These are phyloP conservation scores for Aspergillus glaucus DNA, from an alignment of 2,329 filamentous ascomycete genomes.

Conservation along the genomic window DNA sequence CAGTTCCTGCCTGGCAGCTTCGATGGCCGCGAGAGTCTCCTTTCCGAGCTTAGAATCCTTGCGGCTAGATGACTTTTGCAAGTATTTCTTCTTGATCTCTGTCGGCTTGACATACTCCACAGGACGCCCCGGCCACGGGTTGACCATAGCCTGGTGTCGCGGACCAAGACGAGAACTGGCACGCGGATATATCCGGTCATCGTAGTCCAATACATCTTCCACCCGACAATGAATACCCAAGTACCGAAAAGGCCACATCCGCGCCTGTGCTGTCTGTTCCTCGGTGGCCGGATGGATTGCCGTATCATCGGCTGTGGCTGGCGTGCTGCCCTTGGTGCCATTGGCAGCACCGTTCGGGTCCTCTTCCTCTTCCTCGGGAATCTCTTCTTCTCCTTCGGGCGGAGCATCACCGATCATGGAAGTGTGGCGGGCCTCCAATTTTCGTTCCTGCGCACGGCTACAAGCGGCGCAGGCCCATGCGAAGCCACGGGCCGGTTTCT, in stretches of 20 bases:
- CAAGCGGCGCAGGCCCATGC: constrained; percentile 97
- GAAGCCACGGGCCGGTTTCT: constrained; percentile 95
- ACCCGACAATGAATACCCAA: constrained; percentile 91
- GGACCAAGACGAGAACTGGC: constrained; percentile 89
- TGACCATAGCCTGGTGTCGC: constrained; percentile 81
- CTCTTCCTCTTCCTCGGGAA: constrained; percentile 68
- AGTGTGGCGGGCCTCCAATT: constrained; percentile 82
- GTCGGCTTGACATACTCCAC: constrained; percentile 85
- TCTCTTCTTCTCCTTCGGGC: constrained; percentile 57
- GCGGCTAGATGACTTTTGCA: constrained; percentile 58
- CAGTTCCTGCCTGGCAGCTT: constrained; percentile 71
- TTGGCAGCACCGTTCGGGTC: constrained; percentile 50
- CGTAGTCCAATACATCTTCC: constrained; percentile 92
- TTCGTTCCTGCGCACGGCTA: constrained; percentile 90
- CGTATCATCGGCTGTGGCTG: constrained; percentile 49
- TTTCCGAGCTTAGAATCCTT: constrained; percentile 73
- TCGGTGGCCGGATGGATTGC: constrained; percentile 61
- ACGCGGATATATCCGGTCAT: constrained; percentile 93
- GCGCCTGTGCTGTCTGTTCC: constrained; percentile 86
- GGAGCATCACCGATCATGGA: constrained; percentile 57
- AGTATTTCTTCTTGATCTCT: constrained; percentile 73
- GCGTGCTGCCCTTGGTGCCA: constrained; percentile 59
- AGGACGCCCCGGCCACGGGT: constrained; percentile 76
- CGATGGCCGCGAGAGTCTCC: constrained; percentile 69
- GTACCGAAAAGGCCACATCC: constrained; percentile 94